phyloP scores from a whole-genome alignment of 2,329 filamentous ascomycete species.

The Sporothrix inflata region DNA sequence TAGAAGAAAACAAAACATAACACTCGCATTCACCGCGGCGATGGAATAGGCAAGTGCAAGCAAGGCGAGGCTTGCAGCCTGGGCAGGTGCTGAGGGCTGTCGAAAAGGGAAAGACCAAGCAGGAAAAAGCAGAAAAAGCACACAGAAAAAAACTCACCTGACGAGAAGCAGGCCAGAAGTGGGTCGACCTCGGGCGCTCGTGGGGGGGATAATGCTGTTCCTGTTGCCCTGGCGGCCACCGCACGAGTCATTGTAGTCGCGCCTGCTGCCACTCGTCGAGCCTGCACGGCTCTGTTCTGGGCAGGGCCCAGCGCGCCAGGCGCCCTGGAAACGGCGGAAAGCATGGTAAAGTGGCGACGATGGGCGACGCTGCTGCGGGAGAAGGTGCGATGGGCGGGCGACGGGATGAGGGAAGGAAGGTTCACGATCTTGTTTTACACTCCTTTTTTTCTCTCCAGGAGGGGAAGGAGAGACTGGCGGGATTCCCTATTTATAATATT shows the following conservation, averaged over 20 bases:
- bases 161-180: conserved; percentile 32
- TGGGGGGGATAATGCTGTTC: conserved; percentile 25
- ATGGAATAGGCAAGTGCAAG: background rate
- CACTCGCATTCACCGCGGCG: background rate
- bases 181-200: conserved; percentile 30
- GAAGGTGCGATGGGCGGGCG: background rate
- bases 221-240: conserved; percentile 1
- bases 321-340: conserved; percentile 24
- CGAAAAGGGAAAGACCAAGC: conserved; percentile 4
- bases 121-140: background rate
- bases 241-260: conserved; percentile 11
- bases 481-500: conserved; percentile 24
- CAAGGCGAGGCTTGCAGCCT: background rate
- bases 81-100: background rate
- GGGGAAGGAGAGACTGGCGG: background rate
- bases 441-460: background rate
- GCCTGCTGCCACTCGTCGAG: conserved; percentile 6
- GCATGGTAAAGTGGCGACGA: conserved; percentile 15
- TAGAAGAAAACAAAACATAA: background rate
- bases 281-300: conserved; percentile 5
- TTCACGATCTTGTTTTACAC: conserved; percentile 4
- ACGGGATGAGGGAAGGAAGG: background rate
- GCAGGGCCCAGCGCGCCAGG: conserved; percentile 17
- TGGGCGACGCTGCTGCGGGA: background rate
- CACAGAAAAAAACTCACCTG: conserved; percentile 31